Evolutionary conservation across 2,329 filamentous ascomycete species (phyloP).

Genomic region (Diaporthe citriasiana): DNA sequence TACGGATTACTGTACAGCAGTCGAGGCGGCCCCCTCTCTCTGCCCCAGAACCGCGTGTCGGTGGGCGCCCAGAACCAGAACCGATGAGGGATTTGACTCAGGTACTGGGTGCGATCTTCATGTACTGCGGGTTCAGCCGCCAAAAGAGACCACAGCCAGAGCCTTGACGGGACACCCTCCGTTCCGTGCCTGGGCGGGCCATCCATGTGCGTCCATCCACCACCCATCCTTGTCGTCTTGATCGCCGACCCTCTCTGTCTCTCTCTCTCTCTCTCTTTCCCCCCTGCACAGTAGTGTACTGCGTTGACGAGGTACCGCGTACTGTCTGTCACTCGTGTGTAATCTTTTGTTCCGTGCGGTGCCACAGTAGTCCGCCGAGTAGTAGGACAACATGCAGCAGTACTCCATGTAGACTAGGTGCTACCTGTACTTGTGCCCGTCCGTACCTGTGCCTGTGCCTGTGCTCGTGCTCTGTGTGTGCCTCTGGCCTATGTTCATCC

Average conservation of each 20-base stretch:
- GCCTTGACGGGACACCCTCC: conserved; percentile 24
- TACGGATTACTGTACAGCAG: neutral
- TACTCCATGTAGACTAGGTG: neutral
- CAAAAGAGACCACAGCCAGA: conserved; percentile 1
- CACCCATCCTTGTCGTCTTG: conserved; percentile 25
- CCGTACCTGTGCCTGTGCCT: neutral
- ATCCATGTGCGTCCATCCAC: conserved; percentile 1
- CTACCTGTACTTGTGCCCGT: neutral
- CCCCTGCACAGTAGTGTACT: conserved; percentile 1
- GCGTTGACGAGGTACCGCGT: neutral
- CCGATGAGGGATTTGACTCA: conserved; percentile 33
- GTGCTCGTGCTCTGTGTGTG: conserved; percentile 11
- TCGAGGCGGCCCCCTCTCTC: neutral
- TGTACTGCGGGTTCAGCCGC: conserved; percentile 34
- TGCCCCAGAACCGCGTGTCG: conserved; percentile 25
- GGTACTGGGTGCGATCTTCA: conserved; percentile 27
- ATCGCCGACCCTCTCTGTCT: conserved; percentile 20
- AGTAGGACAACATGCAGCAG: neutral
- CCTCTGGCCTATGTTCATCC: neutral
- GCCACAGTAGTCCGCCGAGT: conserved; percentile 19
- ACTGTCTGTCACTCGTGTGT: conserved; percentile 5
- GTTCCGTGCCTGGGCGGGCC: conserved; percentile 29
- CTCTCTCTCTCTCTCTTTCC: neutral
- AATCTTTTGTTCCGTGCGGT: conserved; percentile 27
- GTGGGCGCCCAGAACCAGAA: conserved; percentile 13